A percentile compares a stretch with the other conserved stretches of the same genome.
These are phyloP conservation scores for Camptophora hylomeconis DNA, from an alignment of 2,329 filamentous ascomycete species.

Conservation along the genomic window DNA sequence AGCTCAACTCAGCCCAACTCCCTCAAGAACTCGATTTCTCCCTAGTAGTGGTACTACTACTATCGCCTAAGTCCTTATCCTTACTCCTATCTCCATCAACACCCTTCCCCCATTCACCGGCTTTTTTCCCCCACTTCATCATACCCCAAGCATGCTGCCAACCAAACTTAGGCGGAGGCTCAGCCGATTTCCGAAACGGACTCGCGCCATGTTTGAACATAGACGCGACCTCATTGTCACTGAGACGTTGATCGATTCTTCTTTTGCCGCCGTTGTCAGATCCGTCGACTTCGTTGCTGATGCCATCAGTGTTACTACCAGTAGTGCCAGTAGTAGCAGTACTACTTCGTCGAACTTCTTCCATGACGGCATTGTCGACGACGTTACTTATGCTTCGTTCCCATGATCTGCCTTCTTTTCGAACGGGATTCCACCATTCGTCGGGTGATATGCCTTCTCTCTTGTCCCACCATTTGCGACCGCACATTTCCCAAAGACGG, in stretches of 20 bases:
- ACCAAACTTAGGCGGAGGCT: slow-evolving; percentile 37
- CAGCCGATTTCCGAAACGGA: slow-evolving; percentile 31
- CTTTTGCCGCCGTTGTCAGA: slow-evolving; percentile 11
- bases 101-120: slow-evolving; percentile 39
- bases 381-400: slow-evolving; percentile 28
- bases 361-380: slow-evolving; percentile 1
- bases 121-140: slow-evolving; percentile 39
- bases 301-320: slow-evolving; percentile 13
- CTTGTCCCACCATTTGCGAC: slow-evolving; percentile 56
- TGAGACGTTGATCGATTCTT: no score
- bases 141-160: slow-evolving; percentile 43
- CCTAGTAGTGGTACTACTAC: no score
- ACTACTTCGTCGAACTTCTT: slow-evolving; percentile 2
- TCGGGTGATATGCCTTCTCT: slow-evolving; percentile 37
- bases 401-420: slow-evolving; percentile 53
- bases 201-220: slow-evolving; percentile 33
- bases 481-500: slow-evolving; percentile 73
- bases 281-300: slow-evolving; percentile 11
- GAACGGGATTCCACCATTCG: slow-evolving; percentile 57
- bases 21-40: no score
- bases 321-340: slow-evolving; percentile 1
- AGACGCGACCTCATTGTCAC: no score
- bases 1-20: no score
- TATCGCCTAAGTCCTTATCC: slow-evolving; percentile 1
- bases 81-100: slow-evolving; percentile 26